A percentile compares a stretch with the other conserved stretches of the same genome.
Conservation (phyloP, 2,329 filamentous ascomycete genomes). For the Coccinonectria pachysandricola region DNA sequence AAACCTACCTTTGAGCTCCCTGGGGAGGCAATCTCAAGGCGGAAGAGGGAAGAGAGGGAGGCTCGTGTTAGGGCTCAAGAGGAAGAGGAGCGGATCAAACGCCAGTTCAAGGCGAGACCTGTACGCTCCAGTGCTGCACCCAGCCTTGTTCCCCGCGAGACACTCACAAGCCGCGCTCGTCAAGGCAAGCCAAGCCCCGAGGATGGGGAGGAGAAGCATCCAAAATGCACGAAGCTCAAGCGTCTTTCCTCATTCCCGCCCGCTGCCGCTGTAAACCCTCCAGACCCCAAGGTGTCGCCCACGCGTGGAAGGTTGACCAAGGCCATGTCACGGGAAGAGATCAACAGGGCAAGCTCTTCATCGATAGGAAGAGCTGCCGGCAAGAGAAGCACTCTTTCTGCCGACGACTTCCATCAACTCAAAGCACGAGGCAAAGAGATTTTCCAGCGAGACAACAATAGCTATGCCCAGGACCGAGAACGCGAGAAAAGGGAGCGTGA, state of each 20-base stretch:
- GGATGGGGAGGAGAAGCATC: conserved; percentile 11
- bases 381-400: conserved; percentile 39
- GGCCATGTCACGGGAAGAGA: conserved; percentile 12
- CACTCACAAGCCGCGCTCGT: conserved; percentile 45
- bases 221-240: conserved; percentile 12
- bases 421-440: conserved; percentile 44
- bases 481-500: conserved; percentile 46
- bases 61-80: conserved; percentile 45
- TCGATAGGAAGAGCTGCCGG: conserved; percentile 34
- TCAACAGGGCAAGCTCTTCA: conserved; percentile 33
- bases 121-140: conserved; percentile 34
- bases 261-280: conserved; percentile 3
- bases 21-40: conserved; percentile 48
- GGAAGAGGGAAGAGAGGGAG: conserved; percentile 46
- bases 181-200: conserved; percentile 31
- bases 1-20: conserved; percentile 52
- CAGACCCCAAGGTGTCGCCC: conserved; percentile 8
- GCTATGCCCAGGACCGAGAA: conserved; percentile 35
- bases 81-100: conserved; percentile 48
- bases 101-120: conserved; percentile 55
- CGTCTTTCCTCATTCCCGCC: conserved; percentile 13
- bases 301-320: conserved; percentile 19
- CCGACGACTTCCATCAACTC: conserved; percentile 40
- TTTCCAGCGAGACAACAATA: conserved; percentile 39
- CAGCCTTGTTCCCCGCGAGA: conserved; percentile 41